phyloP scores from a whole-genome alignment of 331 rosid species.

The Telfairia occidentalis region DNA sequence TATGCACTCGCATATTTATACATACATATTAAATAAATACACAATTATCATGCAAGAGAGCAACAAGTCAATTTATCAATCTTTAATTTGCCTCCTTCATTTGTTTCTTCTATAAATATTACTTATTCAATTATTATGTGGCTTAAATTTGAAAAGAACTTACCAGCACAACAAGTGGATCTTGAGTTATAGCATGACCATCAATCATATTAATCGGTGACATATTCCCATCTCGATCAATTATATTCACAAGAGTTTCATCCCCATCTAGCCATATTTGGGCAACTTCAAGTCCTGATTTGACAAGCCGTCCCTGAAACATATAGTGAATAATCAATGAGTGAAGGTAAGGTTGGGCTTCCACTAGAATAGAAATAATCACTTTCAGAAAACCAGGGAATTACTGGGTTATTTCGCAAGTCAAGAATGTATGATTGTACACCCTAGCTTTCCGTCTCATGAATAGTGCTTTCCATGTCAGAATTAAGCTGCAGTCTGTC shows the following conservation, averaged over 20 bases:
- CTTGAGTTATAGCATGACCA: constrained; percentile 87
- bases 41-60: not conserved
- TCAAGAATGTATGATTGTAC: constrained; percentile 88
- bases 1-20: not conserved
- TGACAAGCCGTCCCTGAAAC: constrained; percentile 86
- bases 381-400: not conserved
- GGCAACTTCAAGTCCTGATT: constrained; percentile 87
- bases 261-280: constrained; percentile 96
- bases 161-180: constrained; percentile 89
- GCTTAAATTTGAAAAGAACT: constrained; percentile 20
- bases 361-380: not conserved
- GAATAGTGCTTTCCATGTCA: constrained; percentile 73
- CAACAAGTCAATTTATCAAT: not conserved
- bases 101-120: not conserved
- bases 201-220: constrained; percentile 64
- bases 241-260: constrained; percentile 79
- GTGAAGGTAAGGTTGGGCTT: not conserved
- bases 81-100: not conserved
- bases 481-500: constrained; percentile 80
- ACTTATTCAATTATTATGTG: not conserved
- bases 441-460: constrained; percentile 68
- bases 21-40: not conserved
- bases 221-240: constrained; percentile 78
- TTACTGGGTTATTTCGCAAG: constrained; percentile 89
- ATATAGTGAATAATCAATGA: not conserved